Conservation (phyloP, 2,329 filamentous ascomycete species). For the Pseudofabraea citricarpa region DNA sequence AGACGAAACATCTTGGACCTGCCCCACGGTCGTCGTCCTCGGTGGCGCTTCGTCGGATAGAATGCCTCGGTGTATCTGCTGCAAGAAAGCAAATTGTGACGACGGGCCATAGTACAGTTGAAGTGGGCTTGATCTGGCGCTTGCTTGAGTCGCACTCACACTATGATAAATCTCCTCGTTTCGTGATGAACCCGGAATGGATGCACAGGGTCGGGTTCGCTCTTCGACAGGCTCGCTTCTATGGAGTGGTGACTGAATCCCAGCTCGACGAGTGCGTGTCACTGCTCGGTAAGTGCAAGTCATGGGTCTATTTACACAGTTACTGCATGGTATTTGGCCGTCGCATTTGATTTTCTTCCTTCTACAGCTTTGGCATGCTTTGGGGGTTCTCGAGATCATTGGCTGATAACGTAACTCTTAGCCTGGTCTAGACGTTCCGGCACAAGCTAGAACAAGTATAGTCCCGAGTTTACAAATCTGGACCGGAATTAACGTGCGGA, state of each 20-base stretch:
- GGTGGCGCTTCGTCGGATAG: not conserved
- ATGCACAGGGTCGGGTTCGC: not conserved
- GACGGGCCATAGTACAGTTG: not conserved
- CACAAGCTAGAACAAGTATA: no score
- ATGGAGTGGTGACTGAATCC: not conserved
- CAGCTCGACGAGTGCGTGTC: not conserved
- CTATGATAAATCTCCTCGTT: not conserved
- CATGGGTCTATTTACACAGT: not conserved
- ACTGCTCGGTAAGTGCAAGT: not conserved
- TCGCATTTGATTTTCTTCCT: not conserved
- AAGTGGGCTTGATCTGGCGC: not conserved
- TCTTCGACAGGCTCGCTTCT: not conserved
- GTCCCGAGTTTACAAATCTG: no score
- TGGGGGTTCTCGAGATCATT: not conserved
- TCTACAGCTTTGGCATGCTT: not conserved
- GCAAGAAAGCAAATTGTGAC: not conserved
- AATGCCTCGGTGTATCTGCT: not conserved
- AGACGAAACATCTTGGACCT: not conserved
- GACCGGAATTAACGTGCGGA: no score
- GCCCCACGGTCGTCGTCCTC: not conserved
- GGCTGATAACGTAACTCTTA: no score
- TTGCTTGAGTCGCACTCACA: not conserved
- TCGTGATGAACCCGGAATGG: not conserved
- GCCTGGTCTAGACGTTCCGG: no score
- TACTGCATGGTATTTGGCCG: not conserved